Conservation (phyloP, 2,329 filamentous ascomycete genomes). For the Scytalidium sp. region DNA sequence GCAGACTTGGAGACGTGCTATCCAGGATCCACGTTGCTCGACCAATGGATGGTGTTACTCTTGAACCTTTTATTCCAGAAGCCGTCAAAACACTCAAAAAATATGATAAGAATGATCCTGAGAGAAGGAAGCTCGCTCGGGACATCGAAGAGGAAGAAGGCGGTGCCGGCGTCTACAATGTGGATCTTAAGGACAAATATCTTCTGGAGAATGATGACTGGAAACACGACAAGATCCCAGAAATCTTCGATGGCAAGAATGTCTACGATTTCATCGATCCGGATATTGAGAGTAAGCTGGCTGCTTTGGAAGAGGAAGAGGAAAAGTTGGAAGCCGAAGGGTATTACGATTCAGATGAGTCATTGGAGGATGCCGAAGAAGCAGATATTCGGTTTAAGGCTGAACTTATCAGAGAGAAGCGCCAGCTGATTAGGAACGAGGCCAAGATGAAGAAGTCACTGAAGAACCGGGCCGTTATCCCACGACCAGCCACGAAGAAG, state of each 20-base stretch:
- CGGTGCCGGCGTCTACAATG: slow-evolving; percentile 92
- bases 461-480: slow-evolving; percentile 95
- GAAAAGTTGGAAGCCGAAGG: slow-evolving; percentile 88
- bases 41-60: slow-evolving; percentile 75
- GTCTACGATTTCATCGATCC: slow-evolving; percentile 97
- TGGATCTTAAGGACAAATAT: slow-evolving; percentile 88
- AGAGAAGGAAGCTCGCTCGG: slow-evolving; percentile 74
- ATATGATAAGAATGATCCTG: slow-evolving; percentile 87
- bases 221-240: slow-evolving; percentile 95
- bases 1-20: slow-evolving; percentile 85
- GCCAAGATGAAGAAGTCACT: slow-evolving; percentile 92
- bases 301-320: slow-evolving; percentile 91
- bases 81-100: slow-evolving; percentile 77
- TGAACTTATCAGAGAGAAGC: slow-evolving; percentile 93
- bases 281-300: slow-evolving; percentile 91
- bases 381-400: slow-evolving; percentile 88
- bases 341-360: slow-evolving; percentile 84
- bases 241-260: slow-evolving; percentile 93
- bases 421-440: slow-evolving; percentile 87
- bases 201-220: slow-evolving; percentile 83
- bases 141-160: slow-evolving; percentile 91
- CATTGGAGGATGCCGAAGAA: slow-evolving; percentile 82
- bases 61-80: slow-evolving; percentile 86
- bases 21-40: slow-evolving; percentile 95
- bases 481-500: slow-evolving; percentile 76